phyloP scores from a whole-genome alignment of 2,329 filamentous ascomycete species.

The Cladosporium cucumerinum region DNA sequence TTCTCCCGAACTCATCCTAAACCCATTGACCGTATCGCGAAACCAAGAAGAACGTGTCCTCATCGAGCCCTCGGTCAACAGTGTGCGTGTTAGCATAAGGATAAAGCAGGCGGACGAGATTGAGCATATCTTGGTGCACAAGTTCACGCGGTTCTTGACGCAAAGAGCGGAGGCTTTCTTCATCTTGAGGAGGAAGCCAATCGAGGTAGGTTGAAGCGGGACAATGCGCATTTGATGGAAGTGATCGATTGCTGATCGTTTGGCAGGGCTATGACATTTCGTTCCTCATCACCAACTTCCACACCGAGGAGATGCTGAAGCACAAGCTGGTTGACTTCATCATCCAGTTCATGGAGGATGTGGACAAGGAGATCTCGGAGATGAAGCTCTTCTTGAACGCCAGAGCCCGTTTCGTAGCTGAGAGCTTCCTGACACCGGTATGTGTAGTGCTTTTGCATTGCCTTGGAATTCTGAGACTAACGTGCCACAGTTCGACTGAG shows the following conservation, averaged over 20 bases:
- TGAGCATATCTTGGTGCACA: slow-evolving; percentile 95
- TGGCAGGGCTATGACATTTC: slow-evolving; percentile 92
- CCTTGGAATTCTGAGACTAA: background rate
- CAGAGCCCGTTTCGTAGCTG: slow-evolving; percentile 92
- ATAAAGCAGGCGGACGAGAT: slow-evolving; percentile 99
- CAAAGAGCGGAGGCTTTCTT: slow-evolving; percentile 97
- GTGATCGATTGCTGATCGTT: slow-evolving; percentile 19
- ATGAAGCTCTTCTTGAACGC: slow-evolving; percentile 99
- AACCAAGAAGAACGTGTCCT: slow-evolving; percentile 97
- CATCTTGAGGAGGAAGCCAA: slow-evolving; percentile 88
- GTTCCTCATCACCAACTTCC: slow-evolving; percentile 97
- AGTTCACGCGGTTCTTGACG: slow-evolving; percentile 94
- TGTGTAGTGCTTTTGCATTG: slow-evolving; percentile 26
- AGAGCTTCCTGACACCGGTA: slow-evolving; percentile 96
- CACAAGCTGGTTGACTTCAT: slow-evolving; percentile 99
- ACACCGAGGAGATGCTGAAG: slow-evolving; percentile 98
- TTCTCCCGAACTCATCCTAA: slow-evolving; percentile 90
- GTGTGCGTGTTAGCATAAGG: slow-evolving; percentile 93
- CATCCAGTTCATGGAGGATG: slow-evolving; percentile 99
- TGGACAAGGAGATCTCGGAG: slow-evolving; percentile 99
- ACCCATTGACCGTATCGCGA: slow-evolving; percentile 82
- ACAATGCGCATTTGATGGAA: background rate
- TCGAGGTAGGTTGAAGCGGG: slow-evolving; percentile 62
- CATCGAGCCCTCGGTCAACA: slow-evolving; percentile 96
- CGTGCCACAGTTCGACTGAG: slow-evolving; percentile 24